Percentiles rank a stretch among this genome's conserved stretches.
Conservation (phyloP, 2,329 filamentous ascomycete species). For the Madurella mycetomatis region DNA sequence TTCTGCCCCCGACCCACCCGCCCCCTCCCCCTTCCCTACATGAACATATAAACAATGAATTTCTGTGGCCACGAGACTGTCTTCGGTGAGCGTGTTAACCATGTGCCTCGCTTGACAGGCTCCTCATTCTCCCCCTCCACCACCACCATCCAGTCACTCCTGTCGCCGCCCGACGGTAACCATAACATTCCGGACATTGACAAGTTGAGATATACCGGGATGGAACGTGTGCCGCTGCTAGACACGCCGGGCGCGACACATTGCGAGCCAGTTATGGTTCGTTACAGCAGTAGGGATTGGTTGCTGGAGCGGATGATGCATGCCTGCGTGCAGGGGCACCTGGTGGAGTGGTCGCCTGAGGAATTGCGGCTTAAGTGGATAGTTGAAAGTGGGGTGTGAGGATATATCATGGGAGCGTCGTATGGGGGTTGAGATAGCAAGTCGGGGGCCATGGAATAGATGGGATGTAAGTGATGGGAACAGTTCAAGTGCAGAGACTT, state of each 20-base stretch:
- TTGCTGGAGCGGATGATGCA: not conserved
- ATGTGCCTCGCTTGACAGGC: not conserved
- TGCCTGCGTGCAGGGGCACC: not conserved
- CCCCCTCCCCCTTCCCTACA: too few relatives aligned
- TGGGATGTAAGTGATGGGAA: conserved; percentile 3
- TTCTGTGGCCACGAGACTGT: not conserved
- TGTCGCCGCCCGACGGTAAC: too few relatives aligned
- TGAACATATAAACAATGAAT: not conserved
- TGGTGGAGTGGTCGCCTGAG: not conserved
- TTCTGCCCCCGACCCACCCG: not conserved
- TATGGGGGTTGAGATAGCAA: not conserved
- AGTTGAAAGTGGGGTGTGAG: not conserved
- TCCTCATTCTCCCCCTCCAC: not conserved
- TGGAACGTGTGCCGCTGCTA: too few relatives aligned
- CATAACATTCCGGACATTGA: too few relatives aligned
- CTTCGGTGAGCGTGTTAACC: not conserved
- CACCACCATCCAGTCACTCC: too few relatives aligned
- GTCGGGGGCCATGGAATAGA: not conserved
- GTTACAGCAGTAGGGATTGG: not conserved
- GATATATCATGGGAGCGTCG: not conserved
- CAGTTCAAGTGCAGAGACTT: conserved; percentile 1
- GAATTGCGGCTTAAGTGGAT: not conserved
- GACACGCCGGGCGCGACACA: too few relatives aligned
- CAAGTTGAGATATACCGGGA: too few relatives aligned
- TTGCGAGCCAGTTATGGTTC: too few relatives aligned